Evolutionary conservation across 768 basidiomycete species (phyloP).

Genomic region (Cyclocybe cylindracea): DNA sequence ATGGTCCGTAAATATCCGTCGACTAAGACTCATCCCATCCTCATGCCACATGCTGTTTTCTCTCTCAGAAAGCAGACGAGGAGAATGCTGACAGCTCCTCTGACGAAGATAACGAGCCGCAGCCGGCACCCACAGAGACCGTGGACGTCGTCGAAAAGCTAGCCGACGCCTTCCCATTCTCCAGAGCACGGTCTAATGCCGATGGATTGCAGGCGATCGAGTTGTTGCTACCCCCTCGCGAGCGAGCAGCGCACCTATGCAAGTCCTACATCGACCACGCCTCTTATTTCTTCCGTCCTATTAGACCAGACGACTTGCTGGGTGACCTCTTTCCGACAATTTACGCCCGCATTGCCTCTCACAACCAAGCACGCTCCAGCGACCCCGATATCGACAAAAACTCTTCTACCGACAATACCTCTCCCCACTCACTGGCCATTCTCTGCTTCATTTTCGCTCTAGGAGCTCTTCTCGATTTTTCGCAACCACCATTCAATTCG

Average conservation of each 20-base stretch:
- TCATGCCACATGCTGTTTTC: neutral
- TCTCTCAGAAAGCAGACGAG: slow-evolving; percentile 28
- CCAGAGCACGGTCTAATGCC: slow-evolving; percentile 28
- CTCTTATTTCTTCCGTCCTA: slow-evolving; percentile 50
- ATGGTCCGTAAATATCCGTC: slow-evolving; percentile 24
- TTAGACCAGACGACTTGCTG: slow-evolving; percentile 49
- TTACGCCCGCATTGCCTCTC: slow-evolving; percentile 28
- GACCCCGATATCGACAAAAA: slow-evolving; percentile 1
- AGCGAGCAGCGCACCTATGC: slow-evolving; percentile 40
- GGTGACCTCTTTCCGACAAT: slow-evolving; percentile 38
- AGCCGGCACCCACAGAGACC: slow-evolving; percentile 4
- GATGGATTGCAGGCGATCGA: slow-evolving; percentile 35
- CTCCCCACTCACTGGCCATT: slow-evolving; percentile 53
- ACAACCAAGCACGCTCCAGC: neutral
- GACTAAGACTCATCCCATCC: neutral
- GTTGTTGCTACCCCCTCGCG: slow-evolving; percentile 43
- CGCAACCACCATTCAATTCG: slow-evolving; percentile 49
- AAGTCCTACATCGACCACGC: slow-evolving; percentile 47
- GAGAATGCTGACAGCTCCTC: slow-evolving; percentile 28
- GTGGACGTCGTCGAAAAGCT: slow-evolving; percentile 33
- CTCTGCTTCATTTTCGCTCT: slow-evolving; percentile 62
- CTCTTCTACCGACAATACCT: slow-evolving; percentile 8
- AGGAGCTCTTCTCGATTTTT: slow-evolving; percentile 59
- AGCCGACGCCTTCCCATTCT: slow-evolving; percentile 43
- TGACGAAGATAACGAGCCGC: slow-evolving; percentile 14